Evolutionary conservation across 208 protist genomes (phyloP), one percentile per base, ranked within the genome.

Genomic region (Leishmania lainsoni): DNA sequence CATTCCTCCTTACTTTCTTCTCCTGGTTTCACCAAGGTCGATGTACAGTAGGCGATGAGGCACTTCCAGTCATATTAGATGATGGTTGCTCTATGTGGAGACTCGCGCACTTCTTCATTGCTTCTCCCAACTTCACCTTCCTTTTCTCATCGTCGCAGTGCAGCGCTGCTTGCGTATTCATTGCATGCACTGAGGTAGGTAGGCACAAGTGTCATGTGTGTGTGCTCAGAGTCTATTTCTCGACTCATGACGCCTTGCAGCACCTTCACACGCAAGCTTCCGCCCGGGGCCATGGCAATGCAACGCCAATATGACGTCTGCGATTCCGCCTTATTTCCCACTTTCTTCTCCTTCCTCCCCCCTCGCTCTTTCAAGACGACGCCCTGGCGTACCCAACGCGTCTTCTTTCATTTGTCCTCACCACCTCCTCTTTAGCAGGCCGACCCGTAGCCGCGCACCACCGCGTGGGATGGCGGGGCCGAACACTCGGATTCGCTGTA

Each of bases 31-130:
- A 22, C 72, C 17, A 58, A 10, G n/a, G 17, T 35, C 14, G 29
- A 68, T 78, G 54, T 75, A 75, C 71, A 75, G 39, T 75, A 58
- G 71, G n/a, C 49, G 48, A 51, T n/a, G 26, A 26, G 26, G 48
- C 26, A 3, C 26, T 17, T 8, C 8, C n/a, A n/a, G 49, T 49
- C n/a, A 49, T 45, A 10, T 58, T 12, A 5, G 5, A 14, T 71
- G 39, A 48, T 42, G 22, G 29, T 66, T 66, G 65, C 16, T 71
- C 32, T 29, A 12, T n/a, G 5, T 49, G 39, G 26, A 29, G 66
- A 26, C 66, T 42, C 66, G 39, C 39, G 35, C 39, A 14, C 20
- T 49, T 71, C 35, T 48, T 70, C 35, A n/a, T 72, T 63, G 2
- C 66, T 71, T 26, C 4, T 68, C 32, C n/a, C 63, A 68, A 42